These are phyloP conservation scores for Lachancea fermentati DNA, from an alignment of 805 yeast genomes.

Conservation along the genomic window DNA sequence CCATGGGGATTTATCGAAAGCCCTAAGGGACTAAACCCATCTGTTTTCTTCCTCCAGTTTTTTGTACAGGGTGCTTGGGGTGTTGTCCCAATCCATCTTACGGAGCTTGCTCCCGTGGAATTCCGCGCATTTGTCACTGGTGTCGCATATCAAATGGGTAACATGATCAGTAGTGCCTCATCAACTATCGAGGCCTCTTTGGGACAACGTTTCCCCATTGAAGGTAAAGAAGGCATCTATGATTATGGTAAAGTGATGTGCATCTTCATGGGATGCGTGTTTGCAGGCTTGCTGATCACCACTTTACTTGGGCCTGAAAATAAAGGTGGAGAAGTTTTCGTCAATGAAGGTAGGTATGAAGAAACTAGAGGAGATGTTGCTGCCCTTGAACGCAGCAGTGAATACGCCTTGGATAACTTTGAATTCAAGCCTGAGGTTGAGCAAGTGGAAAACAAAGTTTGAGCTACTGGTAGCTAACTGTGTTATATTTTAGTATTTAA, in stretches of 20 bases:
- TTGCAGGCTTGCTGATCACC: slow-evolving; percentile 45
- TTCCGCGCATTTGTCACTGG: slow-evolving; percentile 61
- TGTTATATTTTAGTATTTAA: background rate
- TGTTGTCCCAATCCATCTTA: slow-evolving; percentile 54
- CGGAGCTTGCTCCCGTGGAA: slow-evolving; percentile 58
- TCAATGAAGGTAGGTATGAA: slow-evolving; percentile 1
- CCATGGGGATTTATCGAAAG: slow-evolving; percentile 54
- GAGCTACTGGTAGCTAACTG: background rate
- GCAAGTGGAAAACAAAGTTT: slow-evolving; percentile 1
- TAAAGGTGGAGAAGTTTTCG: slow-evolving; percentile 26
- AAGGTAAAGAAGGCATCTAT: slow-evolving; percentile 30
- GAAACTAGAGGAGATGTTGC: background rate
- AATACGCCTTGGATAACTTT: slow-evolving; percentile 1
- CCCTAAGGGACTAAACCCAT: slow-evolving; percentile 46
- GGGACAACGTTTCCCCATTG: slow-evolving; percentile 50
- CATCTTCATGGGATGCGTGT: slow-evolving; percentile 60
- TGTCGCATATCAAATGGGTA: slow-evolving; percentile 62
- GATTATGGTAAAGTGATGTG: slow-evolving; percentile 61
- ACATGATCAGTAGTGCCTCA: slow-evolving; percentile 59
- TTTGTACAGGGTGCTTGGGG: slow-evolving; percentile 71
- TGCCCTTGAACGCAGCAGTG: background rate
- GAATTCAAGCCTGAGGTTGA: slow-evolving; percentile 8
- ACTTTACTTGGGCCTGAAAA: slow-evolving; percentile 59
- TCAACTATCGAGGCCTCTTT: slow-evolving; percentile 64
- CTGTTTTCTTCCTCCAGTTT: slow-evolving; percentile 56